Base-by-base conservation (phyloP, 768 basidiomycete species). In the Boletus sp. region DNA sequence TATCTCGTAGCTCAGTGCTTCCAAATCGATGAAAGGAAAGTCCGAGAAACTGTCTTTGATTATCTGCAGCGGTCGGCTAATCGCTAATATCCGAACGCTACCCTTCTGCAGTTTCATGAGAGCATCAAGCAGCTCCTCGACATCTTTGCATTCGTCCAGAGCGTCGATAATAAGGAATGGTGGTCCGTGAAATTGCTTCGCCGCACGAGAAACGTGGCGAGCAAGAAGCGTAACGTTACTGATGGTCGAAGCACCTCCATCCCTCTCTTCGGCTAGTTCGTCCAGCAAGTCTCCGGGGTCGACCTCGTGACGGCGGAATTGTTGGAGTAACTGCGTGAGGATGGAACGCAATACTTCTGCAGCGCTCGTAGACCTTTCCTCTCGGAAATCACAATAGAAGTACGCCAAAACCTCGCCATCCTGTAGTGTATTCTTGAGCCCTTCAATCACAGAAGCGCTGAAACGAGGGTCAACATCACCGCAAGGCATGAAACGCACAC, bases 131-230 rank as follows among this genome's bases (percentile, higher is more conserved):
- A 56, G 32, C 1, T 42, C 33, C 9, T 54, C 49, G 24, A 60
- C 3, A 8, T 56, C 20, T n/a, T 37, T 40, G 35, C 59, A 63
- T 24, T 63, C 62, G n/a, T 63, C 60, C 5, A 61, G 35, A 1
- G 56, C 59, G 12, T 63, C 62, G 11, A 63, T 56, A 0, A 63
- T 44, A 9, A 57, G 7, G 2, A 53, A 17, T 5, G 61, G 59
- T 7, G 7, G 46, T 32, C 18, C 17, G 1, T 12, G 15, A 39
- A 54, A 47, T 10, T 15, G 17, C 18, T 39, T 29, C 15, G 35
- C 50, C 1, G 37, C 42, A 11, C 49, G 49, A 28, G 54, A 47
- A 20, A 59, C 11, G 4, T 40, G 17, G n/a, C 39, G 39, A 40
- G 50, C 28, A 28, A 51, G 50, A 32, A 36, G 1, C 4, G 2